Evolutionary conservation across 1,284 basidiomycete species (phyloP).

Genomic region (Coniophora puteana): DNA sequence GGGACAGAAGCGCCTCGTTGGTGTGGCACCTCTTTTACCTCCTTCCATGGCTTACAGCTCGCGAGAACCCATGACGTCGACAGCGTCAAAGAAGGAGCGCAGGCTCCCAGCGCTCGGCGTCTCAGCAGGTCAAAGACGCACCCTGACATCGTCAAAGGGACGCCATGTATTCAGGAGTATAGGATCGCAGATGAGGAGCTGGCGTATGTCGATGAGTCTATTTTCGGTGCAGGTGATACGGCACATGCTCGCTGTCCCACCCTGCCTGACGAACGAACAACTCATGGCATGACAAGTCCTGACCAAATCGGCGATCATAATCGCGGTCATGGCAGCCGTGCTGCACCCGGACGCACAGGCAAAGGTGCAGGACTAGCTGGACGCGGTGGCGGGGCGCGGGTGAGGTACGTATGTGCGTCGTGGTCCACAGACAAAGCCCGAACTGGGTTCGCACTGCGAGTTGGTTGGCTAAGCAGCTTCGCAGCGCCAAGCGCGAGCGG

Average conservation of each 20-base stretch:
- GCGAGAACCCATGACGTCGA: too few species aligned
- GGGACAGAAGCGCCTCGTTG: too few species aligned
- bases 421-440: not conserved
- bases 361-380: slow-evolving; percentile 40
- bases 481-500: too few species aligned
- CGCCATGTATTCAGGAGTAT: too few species aligned
- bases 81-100: too few species aligned
- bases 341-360: slow-evolving; percentile 33
- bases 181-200: slow-evolving; percentile 13
- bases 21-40: too few species aligned
- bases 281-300: slow-evolving; percentile 11
- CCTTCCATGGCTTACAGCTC: too few species aligned
- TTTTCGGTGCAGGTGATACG: slow-evolving; percentile 39
- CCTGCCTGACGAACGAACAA: too few species aligned
- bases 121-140: too few species aligned
- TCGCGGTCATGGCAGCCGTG: slow-evolving; percentile 43
- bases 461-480: not conserved
- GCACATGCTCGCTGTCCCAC: slow-evolving; percentile 16
- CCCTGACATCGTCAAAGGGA: too few species aligned
- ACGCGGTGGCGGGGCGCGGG: slow-evolving; percentile 33
- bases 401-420: slow-evolving; percentile 21
- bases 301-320: slow-evolving; percentile 36
- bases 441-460: too few species aligned
- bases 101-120: too few species aligned
- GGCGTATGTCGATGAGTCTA: slow-evolving; percentile 34